Evolutionary conservation across 192 early-diverging fungal genomes (phyloP), one percentile per base, ranked within the genome.

Genomic region (Coemansia sp.): DNA sequence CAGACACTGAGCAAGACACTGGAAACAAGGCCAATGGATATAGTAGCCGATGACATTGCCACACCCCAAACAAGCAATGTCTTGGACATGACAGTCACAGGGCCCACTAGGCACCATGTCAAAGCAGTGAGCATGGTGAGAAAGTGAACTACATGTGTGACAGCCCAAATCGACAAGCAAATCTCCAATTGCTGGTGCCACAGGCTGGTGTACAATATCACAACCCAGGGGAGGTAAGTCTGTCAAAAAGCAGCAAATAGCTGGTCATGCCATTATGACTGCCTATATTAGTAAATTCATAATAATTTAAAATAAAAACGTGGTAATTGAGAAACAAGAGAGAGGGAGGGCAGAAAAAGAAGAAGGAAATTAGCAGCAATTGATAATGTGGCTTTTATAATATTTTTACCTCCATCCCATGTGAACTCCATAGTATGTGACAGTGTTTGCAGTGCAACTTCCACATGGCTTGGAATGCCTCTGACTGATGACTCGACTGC

Each of bases 31-130:
- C 4, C 80, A 64, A 39, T 82, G 80, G 45, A 82, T 82, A 19
- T 82, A 82, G 63, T 82, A 82, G 29, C 80, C 75, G 17, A 82
- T 75, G 4, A 75, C 29, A 45, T 82, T 82, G 61, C 80, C 80
- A 53, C 80, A 82, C 42, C 80, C 80, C 46, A 82, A 58, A 20
- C 80, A 82, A 4, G 75, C 80, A 41, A 82, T 77, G 40, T 82
- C 80, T 65, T 82, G 80, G 15, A 82, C 75, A 39, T 82, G 80
- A 65, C 80, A 82, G 65, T 82, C 75, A 67, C 80, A 82, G 5
- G 80, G 80, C 0, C 80, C 80, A 17, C 65, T 65, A 4, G 76
- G 80, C 17, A 75, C 80, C 61, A 82, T 38, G 68, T 82, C 80
- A 29, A 82, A 82, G n/a, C 80, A 75, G 7, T 75, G 67, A 0